These are phyloP conservation scores for Lepraria neglecta DNA, from an alignment of 495 filamentous ascomycete genomes.

Conservation along the genomic window DNA sequence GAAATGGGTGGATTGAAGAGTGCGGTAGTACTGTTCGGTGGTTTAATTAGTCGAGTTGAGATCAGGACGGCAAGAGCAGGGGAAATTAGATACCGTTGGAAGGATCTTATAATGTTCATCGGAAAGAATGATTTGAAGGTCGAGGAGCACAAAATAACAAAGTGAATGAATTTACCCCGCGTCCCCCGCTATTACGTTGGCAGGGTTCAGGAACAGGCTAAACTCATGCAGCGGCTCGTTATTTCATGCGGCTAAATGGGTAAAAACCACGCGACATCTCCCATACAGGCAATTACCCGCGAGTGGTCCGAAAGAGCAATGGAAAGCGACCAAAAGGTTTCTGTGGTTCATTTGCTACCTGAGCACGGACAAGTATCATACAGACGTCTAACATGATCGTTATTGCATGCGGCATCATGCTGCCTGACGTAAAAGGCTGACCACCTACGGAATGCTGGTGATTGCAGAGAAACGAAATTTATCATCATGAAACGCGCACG, in stretches of 20 bases:
- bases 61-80: too few species aligned
- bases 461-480: background rate
- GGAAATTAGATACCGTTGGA: conserved; percentile 8
- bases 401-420: background rate
- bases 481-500: conserved; percentile 11
- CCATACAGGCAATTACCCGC: conserved; percentile 1
- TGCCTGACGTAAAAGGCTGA: background rate
- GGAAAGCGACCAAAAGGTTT: background rate
- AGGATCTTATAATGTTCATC: conserved; percentile 15
- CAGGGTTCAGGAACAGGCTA: conserved; percentile 13
- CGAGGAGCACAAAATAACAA: background rate
- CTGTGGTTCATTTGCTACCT: background rate
- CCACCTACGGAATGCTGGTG: background rate
- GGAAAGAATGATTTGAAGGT: background rate
- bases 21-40: conserved; percentile 16
- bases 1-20: conserved; percentile 3
- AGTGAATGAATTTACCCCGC: background rate
- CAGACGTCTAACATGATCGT: background rate
- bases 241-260: conserved; percentile 10
- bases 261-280: conserved; percentile 12
- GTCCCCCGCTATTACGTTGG: conserved; percentile 6
- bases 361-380: background rate
- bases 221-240: conserved; percentile 2
- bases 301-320: background rate
- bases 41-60: background rate